Conservation (phyloP, 1,284 basidiomycete species). For the Fistulina hepatica region DNA sequence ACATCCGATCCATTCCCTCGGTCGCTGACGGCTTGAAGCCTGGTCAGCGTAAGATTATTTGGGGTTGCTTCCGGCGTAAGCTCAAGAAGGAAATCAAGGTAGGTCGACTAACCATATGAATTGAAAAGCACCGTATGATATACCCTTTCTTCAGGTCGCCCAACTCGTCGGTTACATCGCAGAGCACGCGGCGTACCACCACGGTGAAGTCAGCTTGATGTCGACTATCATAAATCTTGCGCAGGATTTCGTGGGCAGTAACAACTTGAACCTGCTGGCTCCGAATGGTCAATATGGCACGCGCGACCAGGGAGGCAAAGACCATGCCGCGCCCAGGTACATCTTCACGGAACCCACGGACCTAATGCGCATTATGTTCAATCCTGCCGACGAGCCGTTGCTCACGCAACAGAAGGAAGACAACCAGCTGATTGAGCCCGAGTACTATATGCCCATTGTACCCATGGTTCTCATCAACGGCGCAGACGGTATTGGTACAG, state of each 20-base stretch:
- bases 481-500: slow-evolving; percentile 96
- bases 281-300: slow-evolving; percentile 98
- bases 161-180: slow-evolving; percentile 93
- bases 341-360: slow-evolving; percentile 82
- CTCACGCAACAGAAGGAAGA: slow-evolving; percentile 86
- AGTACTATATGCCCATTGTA: slow-evolving; percentile 88
- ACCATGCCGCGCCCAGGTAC: slow-evolving; percentile 95
- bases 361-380: slow-evolving; percentile 75
- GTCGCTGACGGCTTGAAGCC: slow-evolving; percentile 95
- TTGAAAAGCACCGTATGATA: not conserved
- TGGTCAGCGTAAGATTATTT: slow-evolving; percentile 97
- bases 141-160: slow-evolving; percentile 52
- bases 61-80: slow-evolving; percentile 92
- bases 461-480: slow-evolving; percentile 92
- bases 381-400: slow-evolving; percentile 78
- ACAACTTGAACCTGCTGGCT: slow-evolving; percentile 86
- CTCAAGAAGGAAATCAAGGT: slow-evolving; percentile 90
- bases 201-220: slow-evolving; percentile 83
- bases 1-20: slow-evolving; percentile 91
- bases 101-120: slow-evolving; percentile 3
- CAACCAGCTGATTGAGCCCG: slow-evolving; percentile 82
- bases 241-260: slow-evolving; percentile 91
- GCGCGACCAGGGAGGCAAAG: slow-evolving; percentile 82
- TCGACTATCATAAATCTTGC: slow-evolving; percentile 91
- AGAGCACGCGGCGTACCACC: slow-evolving; percentile 94